phyloP scores from a whole-genome alignment of 306 rosid genomes.

The Hylodesmum podocarpum region DNA sequence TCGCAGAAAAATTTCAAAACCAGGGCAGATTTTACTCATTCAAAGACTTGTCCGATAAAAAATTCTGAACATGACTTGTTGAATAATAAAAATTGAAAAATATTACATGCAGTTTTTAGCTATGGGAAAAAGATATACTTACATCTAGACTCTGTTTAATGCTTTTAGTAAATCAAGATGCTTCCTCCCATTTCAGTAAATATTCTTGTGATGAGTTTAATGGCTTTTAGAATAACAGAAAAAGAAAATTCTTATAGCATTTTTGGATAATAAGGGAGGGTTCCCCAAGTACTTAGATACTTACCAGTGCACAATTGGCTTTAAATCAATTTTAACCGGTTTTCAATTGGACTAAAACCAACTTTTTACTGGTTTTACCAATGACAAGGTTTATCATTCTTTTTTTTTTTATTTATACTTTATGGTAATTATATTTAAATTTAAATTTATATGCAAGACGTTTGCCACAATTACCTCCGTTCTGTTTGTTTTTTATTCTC shows the following conservation, averaged over 20 bases:
- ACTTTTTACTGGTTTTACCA: no score
- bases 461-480: no score
- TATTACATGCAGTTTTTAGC: neutral
- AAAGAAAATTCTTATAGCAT: neutral
- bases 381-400: no score
- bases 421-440: no score
- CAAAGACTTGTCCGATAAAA: neutral
- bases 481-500: neutral
- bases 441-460: no score
- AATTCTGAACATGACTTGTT: neutral
- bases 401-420: no score
- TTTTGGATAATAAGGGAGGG: no score
- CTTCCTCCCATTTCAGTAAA: neutral
- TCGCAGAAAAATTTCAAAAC: neutral
- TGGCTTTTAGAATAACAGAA: neutral
- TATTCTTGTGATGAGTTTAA: neutral
- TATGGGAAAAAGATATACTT: neutral
- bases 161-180: conserved; percentile 1
- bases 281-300: no score
- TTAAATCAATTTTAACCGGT: no score
- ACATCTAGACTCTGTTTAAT: neutral
- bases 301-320: no score
- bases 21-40: conserved; percentile 8
- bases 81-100: neutral
- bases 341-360: no score